phyloP scores from a whole-genome alignment of 352 stramenopile genomes.

The Phytophthora lateralis region DNA sequence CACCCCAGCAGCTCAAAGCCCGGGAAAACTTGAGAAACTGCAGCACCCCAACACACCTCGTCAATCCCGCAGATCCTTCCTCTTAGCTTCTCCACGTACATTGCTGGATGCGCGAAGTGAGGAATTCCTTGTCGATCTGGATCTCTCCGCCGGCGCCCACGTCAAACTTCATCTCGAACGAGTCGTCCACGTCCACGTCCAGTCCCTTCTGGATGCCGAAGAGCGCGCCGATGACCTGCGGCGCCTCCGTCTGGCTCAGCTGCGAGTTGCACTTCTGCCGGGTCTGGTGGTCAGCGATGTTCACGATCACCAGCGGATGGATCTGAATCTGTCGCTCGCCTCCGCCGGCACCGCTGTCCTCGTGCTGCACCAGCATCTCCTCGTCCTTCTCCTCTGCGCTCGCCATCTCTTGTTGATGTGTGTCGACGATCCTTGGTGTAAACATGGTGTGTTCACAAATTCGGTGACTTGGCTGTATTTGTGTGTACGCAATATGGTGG shows the following conservation, averaged over 20 bases:
- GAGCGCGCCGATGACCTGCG: slow-evolving; percentile 87
- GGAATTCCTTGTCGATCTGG: slow-evolving; percentile 85
- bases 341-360: slow-evolving; percentile 48
- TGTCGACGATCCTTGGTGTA: slow-evolving; percentile 20
- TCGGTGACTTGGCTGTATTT: not conserved
- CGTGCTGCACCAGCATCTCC: slow-evolving; percentile 49
- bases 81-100: slow-evolving; percentile 44
- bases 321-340: slow-evolving; percentile 78
- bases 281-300: slow-evolving; percentile 96
- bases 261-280: slow-evolving; percentile 74
- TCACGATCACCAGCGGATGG: slow-evolving; percentile 92
- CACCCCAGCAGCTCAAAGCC: slow-evolving; percentile 89
- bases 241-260: slow-evolving; percentile 46
- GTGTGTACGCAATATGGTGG: not conserved
- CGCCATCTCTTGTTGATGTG: slow-evolving; percentile 52
- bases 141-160: slow-evolving; percentile 49
- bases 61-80: not conserved
- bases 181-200: slow-evolving; percentile 84
- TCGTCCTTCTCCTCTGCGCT: slow-evolving; percentile 47
- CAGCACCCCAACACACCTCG: not conserved
- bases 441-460: not conserved
- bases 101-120: slow-evolving; percentile 79
- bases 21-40: slow-evolving; percentile 86
- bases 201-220: slow-evolving; percentile 92
- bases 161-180: slow-evolving; percentile 89